Conservation (phyloP, 768 basidiomycete genomes). For the Amanita muscaria region DNA sequence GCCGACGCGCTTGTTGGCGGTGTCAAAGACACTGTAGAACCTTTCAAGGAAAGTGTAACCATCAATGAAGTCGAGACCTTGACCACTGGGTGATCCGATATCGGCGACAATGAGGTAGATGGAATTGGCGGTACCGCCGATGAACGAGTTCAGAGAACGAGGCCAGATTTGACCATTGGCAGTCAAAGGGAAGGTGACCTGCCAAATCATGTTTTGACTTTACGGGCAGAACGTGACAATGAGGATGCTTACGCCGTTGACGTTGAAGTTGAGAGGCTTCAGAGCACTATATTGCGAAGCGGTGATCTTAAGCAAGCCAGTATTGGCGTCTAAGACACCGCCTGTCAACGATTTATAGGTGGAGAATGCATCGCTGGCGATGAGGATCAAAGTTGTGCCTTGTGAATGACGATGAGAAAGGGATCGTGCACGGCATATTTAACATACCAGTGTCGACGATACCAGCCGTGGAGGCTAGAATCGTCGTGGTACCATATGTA, state of each 20-base stretch:
- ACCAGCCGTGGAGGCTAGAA: slow-evolving; percentile 40
- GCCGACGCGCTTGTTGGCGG: slow-evolving; percentile 45
- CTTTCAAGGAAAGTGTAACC: slow-evolving; percentile 36
- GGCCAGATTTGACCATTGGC: slow-evolving; percentile 68
- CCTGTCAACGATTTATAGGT: slow-evolving; percentile 38
- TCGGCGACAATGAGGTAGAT: slow-evolving; percentile 53
- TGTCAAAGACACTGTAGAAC: slow-evolving; percentile 62
- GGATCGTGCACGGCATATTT: no score
- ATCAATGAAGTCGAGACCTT: slow-evolving; percentile 60
- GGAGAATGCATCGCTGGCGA: slow-evolving; percentile 38
- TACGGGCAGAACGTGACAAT: slow-evolving; percentile 22
- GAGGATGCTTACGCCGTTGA: slow-evolving; percentile 33
- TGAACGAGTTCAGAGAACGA: slow-evolving; percentile 41
- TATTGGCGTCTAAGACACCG: slow-evolving; percentile 26
- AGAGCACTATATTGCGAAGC: slow-evolving; percentile 40
- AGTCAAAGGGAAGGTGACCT: slow-evolving; percentile 47
- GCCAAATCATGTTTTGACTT: slow-evolving; percentile 12
- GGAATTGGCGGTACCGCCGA: slow-evolving; percentile 41
- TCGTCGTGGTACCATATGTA: slow-evolving; percentile 37
- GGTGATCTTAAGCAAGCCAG: slow-evolving; percentile 48
- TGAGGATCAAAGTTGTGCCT: slow-evolving; percentile 43
- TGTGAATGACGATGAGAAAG: no score
- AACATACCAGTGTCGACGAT: slow-evolving; percentile 49
- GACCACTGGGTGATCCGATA: slow-evolving; percentile 39
- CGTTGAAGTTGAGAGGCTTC: slow-evolving; percentile 47